phyloP scores from a whole-genome alignment of 495 filamentous ascomycete species.

The Jackrogersella minutella region DNA sequence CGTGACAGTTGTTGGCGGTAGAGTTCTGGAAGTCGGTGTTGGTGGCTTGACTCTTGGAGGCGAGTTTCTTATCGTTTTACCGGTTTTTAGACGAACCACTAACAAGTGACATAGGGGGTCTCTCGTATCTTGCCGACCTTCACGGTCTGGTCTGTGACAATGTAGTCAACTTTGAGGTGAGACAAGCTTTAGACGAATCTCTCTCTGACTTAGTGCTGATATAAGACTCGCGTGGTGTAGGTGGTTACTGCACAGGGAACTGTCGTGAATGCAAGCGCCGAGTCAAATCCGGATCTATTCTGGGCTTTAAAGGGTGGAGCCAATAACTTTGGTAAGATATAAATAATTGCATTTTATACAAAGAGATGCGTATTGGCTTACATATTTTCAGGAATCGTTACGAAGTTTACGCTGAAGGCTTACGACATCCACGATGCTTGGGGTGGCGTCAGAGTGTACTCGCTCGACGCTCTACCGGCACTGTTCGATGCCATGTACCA shows the following conservation, averaged over 20 bases:
- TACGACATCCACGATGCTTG: constrained; percentile 53
- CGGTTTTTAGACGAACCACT: constrained; percentile 18
- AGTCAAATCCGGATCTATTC: constrained; percentile 52
- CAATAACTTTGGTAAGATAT: constrained; percentile 60
- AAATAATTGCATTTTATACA: background rate
- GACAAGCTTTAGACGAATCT: background rate
- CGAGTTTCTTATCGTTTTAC: constrained; percentile 7
- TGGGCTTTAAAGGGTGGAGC: constrained; percentile 56
- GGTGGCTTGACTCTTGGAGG: constrained; percentile 53
- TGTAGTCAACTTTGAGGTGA: constrained; percentile 59
- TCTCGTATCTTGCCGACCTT: constrained; percentile 58
- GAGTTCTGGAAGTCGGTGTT: constrained; percentile 55
- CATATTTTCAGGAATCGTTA: constrained; percentile 47
- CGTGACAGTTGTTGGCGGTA: constrained; percentile 58
- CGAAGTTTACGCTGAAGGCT: constrained; percentile 53
- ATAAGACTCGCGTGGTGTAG: constrained; percentile 9
- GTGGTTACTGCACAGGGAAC: constrained; percentile 63
- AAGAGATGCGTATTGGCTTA: constrained; percentile 24
- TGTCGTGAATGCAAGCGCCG: constrained; percentile 57
- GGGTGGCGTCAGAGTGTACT: constrained; percentile 51
- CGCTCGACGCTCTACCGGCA: constrained; percentile 38
- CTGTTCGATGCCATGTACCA: constrained; percentile 37
- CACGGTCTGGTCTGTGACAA: constrained; percentile 65
- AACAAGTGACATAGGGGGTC: constrained; percentile 44
- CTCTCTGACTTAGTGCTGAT: background rate